Percentiles rank a stretch among this genome's conserved stretches.
These are phyloP conservation scores for Lactifluus subvellereus DNA, from an alignment of 768 basidiomycete species.

Conservation along the genomic window DNA sequence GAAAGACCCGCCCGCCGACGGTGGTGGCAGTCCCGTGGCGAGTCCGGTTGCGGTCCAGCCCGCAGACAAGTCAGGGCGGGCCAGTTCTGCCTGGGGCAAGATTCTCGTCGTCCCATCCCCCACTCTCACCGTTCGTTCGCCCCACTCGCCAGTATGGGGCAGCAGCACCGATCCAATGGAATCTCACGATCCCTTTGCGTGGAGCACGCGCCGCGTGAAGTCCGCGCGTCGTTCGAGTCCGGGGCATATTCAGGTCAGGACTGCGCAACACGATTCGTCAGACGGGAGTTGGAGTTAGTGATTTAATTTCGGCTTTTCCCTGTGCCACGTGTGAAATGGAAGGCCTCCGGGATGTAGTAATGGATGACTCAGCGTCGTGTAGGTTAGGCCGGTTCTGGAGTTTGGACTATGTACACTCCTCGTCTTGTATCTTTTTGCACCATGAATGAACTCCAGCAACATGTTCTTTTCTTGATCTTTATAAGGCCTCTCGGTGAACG, in stretches of 20 bases:
- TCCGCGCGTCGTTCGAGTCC: background rate
- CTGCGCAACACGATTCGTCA: background rate
- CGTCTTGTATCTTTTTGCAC: background rate
- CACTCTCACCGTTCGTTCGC: background rate
- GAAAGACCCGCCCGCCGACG: background rate
- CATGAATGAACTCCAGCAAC: background rate
- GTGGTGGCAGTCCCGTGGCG: no score
- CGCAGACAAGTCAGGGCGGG: background rate
- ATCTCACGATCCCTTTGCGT: background rate
- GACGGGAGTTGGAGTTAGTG: background rate
- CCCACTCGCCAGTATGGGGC: background rate
- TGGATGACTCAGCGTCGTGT: background rate
- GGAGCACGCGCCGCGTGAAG: background rate
- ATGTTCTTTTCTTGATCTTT: background rate
- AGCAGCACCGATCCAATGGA: background rate
- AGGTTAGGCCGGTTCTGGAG: background rate
- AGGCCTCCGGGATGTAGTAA: background rate
- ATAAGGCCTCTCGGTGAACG: background rate
- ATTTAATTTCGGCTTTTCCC: background rate
- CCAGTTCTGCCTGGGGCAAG: slow-evolving; percentile 7
- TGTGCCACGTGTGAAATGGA: background rate
- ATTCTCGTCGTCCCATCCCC: slow-evolving; percentile 14
- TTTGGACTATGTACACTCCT: background rate
- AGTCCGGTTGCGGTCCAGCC: background rate
- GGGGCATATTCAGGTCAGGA: no score